Evolutionary conservation across 2,329 filamentous ascomycete genomes (phyloP).

Genomic region (Trichoderma asperellum): DNA sequence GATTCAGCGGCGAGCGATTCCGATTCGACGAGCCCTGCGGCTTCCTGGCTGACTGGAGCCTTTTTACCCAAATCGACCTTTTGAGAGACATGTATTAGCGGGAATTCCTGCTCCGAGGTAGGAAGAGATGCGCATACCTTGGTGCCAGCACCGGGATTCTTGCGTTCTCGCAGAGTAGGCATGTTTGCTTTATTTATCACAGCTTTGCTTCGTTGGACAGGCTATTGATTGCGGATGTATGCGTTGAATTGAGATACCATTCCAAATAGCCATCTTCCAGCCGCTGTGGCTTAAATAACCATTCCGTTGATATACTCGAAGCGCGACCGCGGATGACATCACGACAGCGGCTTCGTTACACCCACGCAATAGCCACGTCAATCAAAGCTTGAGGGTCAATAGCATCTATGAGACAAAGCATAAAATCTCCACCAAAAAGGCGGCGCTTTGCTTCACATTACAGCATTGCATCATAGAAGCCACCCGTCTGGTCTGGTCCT

Average conservation of each 20-base stretch:
- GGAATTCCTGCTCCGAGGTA: neutral
- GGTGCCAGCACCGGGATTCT: conserved; percentile 30
- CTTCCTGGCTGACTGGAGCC: conserved; percentile 60
- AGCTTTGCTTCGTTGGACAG: neutral
- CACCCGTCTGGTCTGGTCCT: neutral
- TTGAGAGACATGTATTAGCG: neutral
- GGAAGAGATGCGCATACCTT: conserved; percentile 24
- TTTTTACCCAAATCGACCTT: conserved; percentile 54
- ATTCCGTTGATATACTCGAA: neutral
- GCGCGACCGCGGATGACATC: conserved; percentile 15
- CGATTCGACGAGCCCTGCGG: conserved; percentile 63
- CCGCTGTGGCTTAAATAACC: neutral
- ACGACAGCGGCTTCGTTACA: neutral
- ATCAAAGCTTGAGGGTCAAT: neutral
- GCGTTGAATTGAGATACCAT: neutral
- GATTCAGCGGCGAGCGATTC: conserved; percentile 82
- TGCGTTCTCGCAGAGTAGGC: conserved; percentile 27
- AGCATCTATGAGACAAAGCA: neutral
- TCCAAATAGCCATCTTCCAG: neutral
- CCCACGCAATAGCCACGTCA: conserved; percentile 10
- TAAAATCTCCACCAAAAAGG: neutral
- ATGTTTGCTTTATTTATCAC: neutral
- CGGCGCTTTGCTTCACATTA: neutral
- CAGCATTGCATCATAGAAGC: conserved; percentile 21
- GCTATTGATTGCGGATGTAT: neutral